Evolutionary conservation across 2,329 filamentous ascomycete genomes (phyloP).

Genomic region (Ascochyta fabae): DNA sequence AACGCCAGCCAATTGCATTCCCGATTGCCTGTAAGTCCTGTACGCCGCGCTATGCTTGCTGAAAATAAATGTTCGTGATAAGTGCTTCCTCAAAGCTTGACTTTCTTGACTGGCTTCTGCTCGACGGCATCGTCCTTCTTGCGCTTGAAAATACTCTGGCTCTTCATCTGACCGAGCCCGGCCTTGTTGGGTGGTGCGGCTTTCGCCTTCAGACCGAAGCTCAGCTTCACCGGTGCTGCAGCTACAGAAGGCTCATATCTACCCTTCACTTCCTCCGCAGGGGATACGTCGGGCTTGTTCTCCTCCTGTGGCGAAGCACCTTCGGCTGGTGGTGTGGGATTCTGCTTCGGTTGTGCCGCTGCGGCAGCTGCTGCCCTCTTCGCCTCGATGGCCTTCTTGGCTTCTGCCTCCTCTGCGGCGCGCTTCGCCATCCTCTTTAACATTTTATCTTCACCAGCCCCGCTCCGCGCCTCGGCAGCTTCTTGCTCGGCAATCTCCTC

Average conservation of each 20-base stretch:
- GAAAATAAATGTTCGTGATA: background rate
- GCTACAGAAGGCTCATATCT: constrained; percentile 47
- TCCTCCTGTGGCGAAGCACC: constrained; percentile 36
- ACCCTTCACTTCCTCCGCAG: constrained; percentile 72
- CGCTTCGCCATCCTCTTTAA: constrained; percentile 83
- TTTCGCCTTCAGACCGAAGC: constrained; percentile 44
- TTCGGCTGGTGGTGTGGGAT: constrained; percentile 38
- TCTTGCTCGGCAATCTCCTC: constrained; percentile 86
- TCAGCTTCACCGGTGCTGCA: constrained; percentile 40
- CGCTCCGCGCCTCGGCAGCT: constrained; percentile 85
- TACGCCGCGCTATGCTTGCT: constrained; percentile 34
- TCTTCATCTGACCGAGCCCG: constrained; percentile 44
- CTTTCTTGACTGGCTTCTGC: constrained; percentile 43
- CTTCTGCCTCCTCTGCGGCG: constrained; percentile 65
- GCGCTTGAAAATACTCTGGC: constrained; percentile 47
- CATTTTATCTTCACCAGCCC: constrained; percentile 83
- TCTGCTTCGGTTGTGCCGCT: constrained; percentile 44
- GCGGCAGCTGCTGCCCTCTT: constrained; percentile 55
- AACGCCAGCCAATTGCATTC: constrained; percentile 1
- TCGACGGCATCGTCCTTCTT: constrained; percentile 36
- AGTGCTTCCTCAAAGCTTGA: constrained; percentile 34
- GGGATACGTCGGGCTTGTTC: constrained; percentile 54
- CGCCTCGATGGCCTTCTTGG: constrained; percentile 44
- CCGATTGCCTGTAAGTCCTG: background rate
- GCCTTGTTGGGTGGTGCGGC: constrained; percentile 33